Evolutionary conservation across 306 rosid genomes (phyloP), one percentile per base, ranked within the genome.

Genomic region (Vicia sativa): DNA sequence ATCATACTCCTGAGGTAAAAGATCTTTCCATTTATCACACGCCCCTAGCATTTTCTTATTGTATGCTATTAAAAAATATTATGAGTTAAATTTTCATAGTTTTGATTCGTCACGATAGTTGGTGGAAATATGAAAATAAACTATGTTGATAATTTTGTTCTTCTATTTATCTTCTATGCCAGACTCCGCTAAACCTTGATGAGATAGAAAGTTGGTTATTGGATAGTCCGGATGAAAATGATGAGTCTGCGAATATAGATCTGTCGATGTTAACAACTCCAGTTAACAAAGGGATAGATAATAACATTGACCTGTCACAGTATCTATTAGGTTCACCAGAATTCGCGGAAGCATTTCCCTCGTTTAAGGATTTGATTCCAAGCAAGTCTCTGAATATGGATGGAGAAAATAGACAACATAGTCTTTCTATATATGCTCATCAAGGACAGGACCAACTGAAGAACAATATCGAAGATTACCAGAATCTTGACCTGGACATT

Each of bases 401-500:
- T 34, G 79, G 54, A 21, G 73, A 75, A 71, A 71, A 54, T 16
- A 85, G 70, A 62, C 76, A 65, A 28, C 81, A 79, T 6, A 34
- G 82, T 59, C 83, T 87, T 73, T 63, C 90, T 59, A 86, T 77
- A 48, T 82, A 82, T 75, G 87, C 90, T 65, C 79, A 62, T 13
- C 74, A 85, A 50, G 96, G 96, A 71, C 77, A 86, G 0, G 95
- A 87, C 62, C 58, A 79, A 75, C 76, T 87, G 25, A 87, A 87
- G 81, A 89, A 82, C 78, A 96, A 85, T 80, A 76, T 85, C 5
- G 95, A 89, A 72, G 91, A 82, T 48, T 83, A 96, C 58, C 86
- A 28, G 4, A 28, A 28, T 4, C 31, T 28, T 28, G 31, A 28
- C 6, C 31, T 28, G 5, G 6, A 28, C 31, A 28, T 4, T 28